phyloP scores from a whole-genome alignment of 768 basidiomycete species.

The Cyclocybe cylindracea region DNA sequence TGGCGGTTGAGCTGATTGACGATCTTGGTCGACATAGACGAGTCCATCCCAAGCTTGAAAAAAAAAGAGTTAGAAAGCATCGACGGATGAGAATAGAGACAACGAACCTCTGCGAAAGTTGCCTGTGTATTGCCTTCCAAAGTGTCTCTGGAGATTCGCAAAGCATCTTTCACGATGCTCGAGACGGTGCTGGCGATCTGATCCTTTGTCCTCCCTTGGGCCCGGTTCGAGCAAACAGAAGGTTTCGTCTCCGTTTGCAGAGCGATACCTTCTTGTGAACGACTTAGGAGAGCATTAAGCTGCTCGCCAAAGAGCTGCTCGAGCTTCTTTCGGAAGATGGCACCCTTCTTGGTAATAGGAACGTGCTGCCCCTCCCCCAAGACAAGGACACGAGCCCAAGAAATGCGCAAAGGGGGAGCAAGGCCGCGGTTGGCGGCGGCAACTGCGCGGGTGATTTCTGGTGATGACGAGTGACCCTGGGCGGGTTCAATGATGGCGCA shows the following conservation, averaged over 20 bases:
- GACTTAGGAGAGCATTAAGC: constrained; percentile 16
- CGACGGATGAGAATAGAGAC: not conserved
- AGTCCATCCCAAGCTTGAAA: constrained; percentile 35
- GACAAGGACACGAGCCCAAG: constrained; percentile 31
- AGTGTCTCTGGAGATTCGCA: constrained; percentile 22
- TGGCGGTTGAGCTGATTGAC: constrained; percentile 28
- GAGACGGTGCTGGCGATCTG: constrained; percentile 20
- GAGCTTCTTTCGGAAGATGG: constrained; percentile 33
- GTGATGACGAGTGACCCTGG: constrained; percentile 10
- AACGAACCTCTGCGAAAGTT: constrained; percentile 32
- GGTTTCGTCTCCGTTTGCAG: constrained; percentile 11
- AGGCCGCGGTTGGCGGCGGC: constrained; percentile 29
- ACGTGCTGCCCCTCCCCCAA: constrained; percentile 24
- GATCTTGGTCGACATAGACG: constrained; percentile 31
- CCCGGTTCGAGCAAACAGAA: not conserved
- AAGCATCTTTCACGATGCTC: constrained; percentile 21
- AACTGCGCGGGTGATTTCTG: constrained; percentile 29
- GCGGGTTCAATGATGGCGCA: constrained; percentile 31
- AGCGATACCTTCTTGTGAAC: constrained; percentile 12
- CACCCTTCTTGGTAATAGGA: constrained; percentile 32
- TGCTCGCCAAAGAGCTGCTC: constrained; percentile 28
- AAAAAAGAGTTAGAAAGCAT: not conserved
- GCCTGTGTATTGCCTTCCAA: constrained; percentile 27
- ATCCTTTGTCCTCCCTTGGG: constrained; percentile 18
- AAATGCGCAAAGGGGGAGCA: constrained; percentile 33